Evolutionary conservation across 2,329 filamentous ascomycete genomes (phyloP).

Genomic region (Clarireedia monteithiana): DNA sequence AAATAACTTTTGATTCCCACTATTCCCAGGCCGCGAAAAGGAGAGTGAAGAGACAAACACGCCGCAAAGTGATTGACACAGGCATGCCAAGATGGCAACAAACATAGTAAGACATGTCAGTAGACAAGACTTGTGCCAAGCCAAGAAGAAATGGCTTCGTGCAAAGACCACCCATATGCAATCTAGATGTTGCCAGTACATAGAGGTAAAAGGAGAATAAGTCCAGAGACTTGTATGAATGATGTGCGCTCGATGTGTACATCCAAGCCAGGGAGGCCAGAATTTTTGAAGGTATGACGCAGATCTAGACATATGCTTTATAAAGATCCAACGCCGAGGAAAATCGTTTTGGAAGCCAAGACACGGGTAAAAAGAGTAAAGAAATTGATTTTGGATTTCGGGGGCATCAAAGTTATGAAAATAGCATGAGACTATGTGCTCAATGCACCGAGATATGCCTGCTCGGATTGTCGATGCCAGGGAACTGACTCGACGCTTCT

Average conservation of each 20-base stretch:
- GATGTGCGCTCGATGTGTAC: not conserved
- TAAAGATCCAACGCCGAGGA: conserved; percentile 22
- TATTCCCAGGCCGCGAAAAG: not conserved
- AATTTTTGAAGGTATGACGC: conserved; percentile 13
- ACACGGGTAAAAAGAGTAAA: not conserved
- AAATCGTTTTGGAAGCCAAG: conserved; percentile 9
- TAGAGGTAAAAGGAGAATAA: not conserved
- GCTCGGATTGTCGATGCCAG: conserved; percentile 8
- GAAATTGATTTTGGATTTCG: conserved; percentile 1
- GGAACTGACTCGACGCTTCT: conserved; percentile 2
- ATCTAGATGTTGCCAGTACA: conserved; percentile 18
- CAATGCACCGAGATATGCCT: conserved; percentile 9
- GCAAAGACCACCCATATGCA: conserved; percentile 23
- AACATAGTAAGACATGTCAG: conserved; percentile 1
- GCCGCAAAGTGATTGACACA: not conserved
- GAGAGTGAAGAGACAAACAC: not conserved
- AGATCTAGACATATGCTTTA: conserved; percentile 25
- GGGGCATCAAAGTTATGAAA: not conserved
- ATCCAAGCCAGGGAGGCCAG: conserved; percentile 15
- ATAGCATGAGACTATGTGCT: conserved; percentile 4
- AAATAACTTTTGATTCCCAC: conserved; percentile 9
- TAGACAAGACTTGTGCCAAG: conserved; percentile 2
- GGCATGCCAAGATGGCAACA: not conserved
- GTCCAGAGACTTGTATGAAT: not conserved
- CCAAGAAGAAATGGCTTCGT: conserved; percentile 11